phyloP scores from a whole-genome alignment of 352 stramenopile species.

The Phytophthora cactorum region DNA sequence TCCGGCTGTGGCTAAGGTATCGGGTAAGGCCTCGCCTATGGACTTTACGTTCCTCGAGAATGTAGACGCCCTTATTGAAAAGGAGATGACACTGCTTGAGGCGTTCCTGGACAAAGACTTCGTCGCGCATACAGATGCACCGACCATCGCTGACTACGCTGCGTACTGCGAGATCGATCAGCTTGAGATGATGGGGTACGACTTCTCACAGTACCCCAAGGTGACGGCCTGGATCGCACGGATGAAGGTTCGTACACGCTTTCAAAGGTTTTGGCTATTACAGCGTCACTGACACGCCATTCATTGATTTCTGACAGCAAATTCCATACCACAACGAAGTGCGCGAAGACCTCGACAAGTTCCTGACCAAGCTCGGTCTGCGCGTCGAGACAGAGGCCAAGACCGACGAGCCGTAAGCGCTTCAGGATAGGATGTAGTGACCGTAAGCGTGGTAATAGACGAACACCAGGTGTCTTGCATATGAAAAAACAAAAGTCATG shows the following conservation, averaged over 20 bases:
- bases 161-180: constrained; percentile 68
- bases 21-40: constrained; percentile 24
- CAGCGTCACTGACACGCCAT: constrained; percentile 1
- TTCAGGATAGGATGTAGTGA: neutral
- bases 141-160: constrained; percentile 55
- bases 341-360: constrained; percentile 38
- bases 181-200: constrained; percentile 49
- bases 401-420: constrained; percentile 15
- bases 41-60: constrained; percentile 38
- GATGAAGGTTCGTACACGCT: constrained; percentile 24
- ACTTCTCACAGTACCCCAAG: constrained; percentile 51
- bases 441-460: constrained; percentile 5
- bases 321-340: constrained; percentile 36
- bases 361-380: constrained; percentile 19
- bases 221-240: constrained; percentile 45
- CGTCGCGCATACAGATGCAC: constrained; percentile 41
- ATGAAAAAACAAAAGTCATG: constrained; percentile 7
- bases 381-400: neutral
- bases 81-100: constrained; percentile 43
- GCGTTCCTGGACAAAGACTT: constrained; percentile 50
- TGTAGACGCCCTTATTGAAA: constrained; percentile 38
- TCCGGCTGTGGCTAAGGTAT: constrained; percentile 23
- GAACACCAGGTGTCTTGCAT: constrained; percentile 13
- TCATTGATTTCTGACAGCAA: constrained; percentile 15
- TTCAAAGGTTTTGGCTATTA: neutral